Conservation (phyloP, 768 basidiomycete species). For the Boletus pseudopeckii region DNA sequence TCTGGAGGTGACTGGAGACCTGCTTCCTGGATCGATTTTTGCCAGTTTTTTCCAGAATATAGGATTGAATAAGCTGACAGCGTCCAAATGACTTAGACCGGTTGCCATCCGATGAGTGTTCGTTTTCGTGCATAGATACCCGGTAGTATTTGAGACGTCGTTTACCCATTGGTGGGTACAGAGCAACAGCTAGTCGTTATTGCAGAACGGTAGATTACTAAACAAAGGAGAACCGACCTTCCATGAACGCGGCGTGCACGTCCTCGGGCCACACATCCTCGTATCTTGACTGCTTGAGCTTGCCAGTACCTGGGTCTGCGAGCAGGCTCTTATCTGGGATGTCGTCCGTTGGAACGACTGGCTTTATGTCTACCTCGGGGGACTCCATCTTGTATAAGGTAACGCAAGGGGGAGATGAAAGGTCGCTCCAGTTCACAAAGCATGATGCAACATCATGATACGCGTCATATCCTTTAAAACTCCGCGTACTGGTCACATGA, state of each 20-base stretch:
- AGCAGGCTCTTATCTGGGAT: neutral
- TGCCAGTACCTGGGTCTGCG: neutral
- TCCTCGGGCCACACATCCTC: constrained; percentile 35
- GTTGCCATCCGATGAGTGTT: constrained; percentile 4
- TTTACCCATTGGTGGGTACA: constrained; percentile 37
- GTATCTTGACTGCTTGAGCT: constrained; percentile 31
- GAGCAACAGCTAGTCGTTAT: constrained; percentile 22
- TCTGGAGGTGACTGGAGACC: constrained; percentile 39
- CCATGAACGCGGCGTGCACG: constrained; percentile 36
- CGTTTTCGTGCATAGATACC: constrained; percentile 17
- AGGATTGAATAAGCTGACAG: constrained; percentile 39
- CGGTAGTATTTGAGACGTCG: constrained; percentile 34
- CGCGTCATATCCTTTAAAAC: constrained; percentile 21
- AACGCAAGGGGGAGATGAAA: constrained; percentile 5
- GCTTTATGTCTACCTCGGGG: constrained; percentile 14
- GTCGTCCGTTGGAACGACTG: constrained; percentile 8
- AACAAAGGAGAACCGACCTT: constrained; percentile 23
- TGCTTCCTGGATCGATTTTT: constrained; percentile 38
- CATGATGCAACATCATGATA: constrained; percentile 6
- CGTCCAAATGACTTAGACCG: constrained; percentile 34
- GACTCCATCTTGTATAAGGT: constrained; percentile 24
- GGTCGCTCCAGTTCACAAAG: neutral
- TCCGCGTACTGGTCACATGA: constrained; percentile 29
- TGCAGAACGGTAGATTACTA: constrained; percentile 2
- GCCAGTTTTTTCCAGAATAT: constrained; percentile 37